Evolutionary conservation across 1,139 yeast genomes (phyloP).

Genomic region (Magnusiomyces suaveolens): DNA sequence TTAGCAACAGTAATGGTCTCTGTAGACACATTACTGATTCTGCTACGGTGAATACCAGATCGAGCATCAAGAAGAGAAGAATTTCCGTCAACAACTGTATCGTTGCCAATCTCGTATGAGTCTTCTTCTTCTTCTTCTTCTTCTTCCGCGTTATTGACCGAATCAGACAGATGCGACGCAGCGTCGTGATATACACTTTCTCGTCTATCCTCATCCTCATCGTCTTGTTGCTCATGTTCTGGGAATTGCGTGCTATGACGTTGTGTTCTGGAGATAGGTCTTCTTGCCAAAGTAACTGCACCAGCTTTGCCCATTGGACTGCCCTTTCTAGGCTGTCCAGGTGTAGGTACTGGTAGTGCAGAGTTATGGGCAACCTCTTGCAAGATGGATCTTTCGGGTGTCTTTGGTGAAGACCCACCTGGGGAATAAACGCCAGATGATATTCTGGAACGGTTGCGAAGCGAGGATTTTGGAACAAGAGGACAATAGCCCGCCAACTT

Average conservation of each 20-base stretch:
- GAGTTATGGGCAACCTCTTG: constrained; percentile 53
- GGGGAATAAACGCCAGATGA: background rate
- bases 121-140: background rate
- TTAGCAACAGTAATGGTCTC: background rate
- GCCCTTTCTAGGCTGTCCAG: constrained; percentile 88
- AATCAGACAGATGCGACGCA: background rate
- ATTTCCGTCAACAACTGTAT: background rate
- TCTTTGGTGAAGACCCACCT: constrained; percentile 38
- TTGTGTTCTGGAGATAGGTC: background rate
- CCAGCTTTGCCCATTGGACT: constrained; percentile 22
- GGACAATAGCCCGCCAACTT: constrained; percentile 71
- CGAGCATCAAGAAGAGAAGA: background rate
- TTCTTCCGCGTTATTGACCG: background rate
- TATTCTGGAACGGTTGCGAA: background rate
- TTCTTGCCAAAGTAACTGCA: background rate
- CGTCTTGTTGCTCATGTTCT: background rate
- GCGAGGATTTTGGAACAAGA: constrained; percentile 38
- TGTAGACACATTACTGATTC: background rate
- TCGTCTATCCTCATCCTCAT: background rate
- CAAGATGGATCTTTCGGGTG: constrained; percentile 71
- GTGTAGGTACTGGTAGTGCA: constrained; percentile 84
- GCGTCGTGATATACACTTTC: background rate
- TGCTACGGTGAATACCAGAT: background rate
- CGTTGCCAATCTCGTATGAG: background rate
- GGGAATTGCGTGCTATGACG: background rate